Conservation (phyloP, 495 filamentous ascomycete genomes). For the Hypoxylon rickii region DNA sequence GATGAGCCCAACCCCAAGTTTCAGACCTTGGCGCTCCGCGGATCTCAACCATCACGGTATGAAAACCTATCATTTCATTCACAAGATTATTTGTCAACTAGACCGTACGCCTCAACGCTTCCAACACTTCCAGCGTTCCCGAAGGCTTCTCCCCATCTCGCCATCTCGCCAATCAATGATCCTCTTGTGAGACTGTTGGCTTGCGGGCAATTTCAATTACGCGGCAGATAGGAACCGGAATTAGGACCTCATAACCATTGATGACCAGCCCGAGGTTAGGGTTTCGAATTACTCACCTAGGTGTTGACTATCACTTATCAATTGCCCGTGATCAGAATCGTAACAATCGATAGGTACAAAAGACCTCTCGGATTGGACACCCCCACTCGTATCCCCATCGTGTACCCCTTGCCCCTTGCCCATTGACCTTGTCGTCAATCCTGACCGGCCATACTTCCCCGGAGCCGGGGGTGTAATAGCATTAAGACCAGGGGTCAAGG, state of each 20-base stretch:
- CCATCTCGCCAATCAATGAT: neutral
- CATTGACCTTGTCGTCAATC: slow-evolving; percentile 32
- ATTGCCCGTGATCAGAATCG: no score
- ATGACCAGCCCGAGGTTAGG: neutral
- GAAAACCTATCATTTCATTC: neutral
- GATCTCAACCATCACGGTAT: neutral
- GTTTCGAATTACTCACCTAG: neutral
- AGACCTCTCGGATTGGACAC: neutral
- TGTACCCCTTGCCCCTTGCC: slow-evolving; percentile 1
- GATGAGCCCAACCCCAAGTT: neutral
- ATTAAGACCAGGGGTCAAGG: slow-evolving; percentile 15
- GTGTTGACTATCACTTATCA: slow-evolving; percentile 17
- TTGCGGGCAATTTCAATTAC: neutral
- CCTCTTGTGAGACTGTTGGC: no score
- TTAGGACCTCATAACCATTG: neutral
- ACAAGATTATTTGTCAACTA: neutral
- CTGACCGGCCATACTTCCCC: slow-evolving; percentile 31
- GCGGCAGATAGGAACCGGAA: neutral
- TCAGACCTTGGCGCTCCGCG: neutral
- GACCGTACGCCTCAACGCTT: no score
- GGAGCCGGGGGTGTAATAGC: slow-evolving; percentile 27
- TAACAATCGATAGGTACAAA: slow-evolving; percentile 18
- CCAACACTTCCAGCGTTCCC: neutral
- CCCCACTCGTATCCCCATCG: slow-evolving; percentile 11
- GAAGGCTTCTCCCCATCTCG: neutral